A percentile compares a stretch with the other conserved stretches of the same genome.
Evolutionary conservation across 768 basidiomycete species (phyloP).

Genomic region (Psilocybe azurescens): DNA sequence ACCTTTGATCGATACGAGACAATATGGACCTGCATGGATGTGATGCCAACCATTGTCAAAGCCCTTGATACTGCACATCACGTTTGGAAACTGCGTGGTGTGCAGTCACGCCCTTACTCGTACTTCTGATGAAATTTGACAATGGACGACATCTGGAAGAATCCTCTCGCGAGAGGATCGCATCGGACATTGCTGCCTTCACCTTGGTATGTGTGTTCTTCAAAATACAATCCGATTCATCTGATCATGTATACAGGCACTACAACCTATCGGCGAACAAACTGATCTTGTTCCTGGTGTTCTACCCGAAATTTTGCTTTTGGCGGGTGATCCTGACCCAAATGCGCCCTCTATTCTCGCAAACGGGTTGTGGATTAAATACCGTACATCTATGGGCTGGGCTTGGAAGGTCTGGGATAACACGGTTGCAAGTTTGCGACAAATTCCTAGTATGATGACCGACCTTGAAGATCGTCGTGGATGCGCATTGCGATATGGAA

Average conservation of each 20-base stretch:
- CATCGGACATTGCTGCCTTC: constrained; percentile 63
- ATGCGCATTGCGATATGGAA: constrained; percentile 69
- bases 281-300: constrained; percentile 49
- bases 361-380: constrained; percentile 83
- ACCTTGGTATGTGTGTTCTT: constrained; percentile 53
- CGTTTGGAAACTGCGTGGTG: constrained; percentile 65
- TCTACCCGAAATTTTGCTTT: constrained; percentile 68
- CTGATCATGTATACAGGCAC: constrained; percentile 39
- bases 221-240: background rate
- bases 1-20: constrained; percentile 72
- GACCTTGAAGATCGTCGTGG: constrained; percentile 51
- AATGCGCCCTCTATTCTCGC: constrained; percentile 75
- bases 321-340: constrained; percentile 61
- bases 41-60: constrained; percentile 54
- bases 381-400: constrained; percentile 75
- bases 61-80: constrained; percentile 69
- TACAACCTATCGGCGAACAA: constrained; percentile 48
- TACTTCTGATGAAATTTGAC: constrained; percentile 69
- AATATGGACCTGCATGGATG: constrained; percentile 83
- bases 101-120: constrained; percentile 70
- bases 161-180: constrained; percentile 62
- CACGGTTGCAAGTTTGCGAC: constrained; percentile 73
- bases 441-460: constrained; percentile 61
- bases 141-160: constrained; percentile 59
- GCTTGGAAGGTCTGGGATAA: constrained; percentile 88